Evolutionary conservation across 2,329 filamentous ascomycete genomes (phyloP).

Genomic region (Pestalotiopsis sp.): DNA sequence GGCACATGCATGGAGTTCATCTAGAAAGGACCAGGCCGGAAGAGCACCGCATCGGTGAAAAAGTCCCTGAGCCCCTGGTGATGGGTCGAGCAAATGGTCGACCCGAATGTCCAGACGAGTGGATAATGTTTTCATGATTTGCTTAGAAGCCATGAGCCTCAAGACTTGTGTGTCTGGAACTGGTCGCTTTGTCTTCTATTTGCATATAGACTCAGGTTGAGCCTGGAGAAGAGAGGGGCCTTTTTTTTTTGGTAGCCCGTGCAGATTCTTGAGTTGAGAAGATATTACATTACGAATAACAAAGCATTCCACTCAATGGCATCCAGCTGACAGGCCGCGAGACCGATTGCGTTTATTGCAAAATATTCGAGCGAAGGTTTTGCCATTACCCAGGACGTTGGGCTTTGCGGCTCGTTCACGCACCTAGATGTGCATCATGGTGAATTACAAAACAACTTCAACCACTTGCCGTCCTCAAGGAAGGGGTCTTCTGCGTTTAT

Average conservation of each 20-base stretch:
- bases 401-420: too few relatives aligned
- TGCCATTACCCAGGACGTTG: too few relatives aligned
- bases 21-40: background rate
- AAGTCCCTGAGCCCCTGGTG: background rate
- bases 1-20: background rate
- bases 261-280: background rate
- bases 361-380: too few relatives aligned
- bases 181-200: background rate
- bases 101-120: background rate
- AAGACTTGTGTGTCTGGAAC: background rate
- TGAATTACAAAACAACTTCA: too few relatives aligned
- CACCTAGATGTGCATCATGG: too few relatives aligned
- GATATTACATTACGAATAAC: background rate
- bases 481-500: too few relatives aligned
- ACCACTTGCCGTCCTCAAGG: too few relatives aligned
- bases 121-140: background rate
- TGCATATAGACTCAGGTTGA: background rate
- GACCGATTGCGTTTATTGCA: too few relatives aligned
- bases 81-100: background rate
- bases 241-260: background rate
- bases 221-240: background rate
- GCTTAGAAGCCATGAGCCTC: background rate
- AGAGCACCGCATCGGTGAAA: background rate
- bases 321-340: background rate
- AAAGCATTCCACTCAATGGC: background rate